Base-by-base conservation (phyloP, 2,329 filamentous ascomycete species). In the Bipolaris gigantea region DNA sequence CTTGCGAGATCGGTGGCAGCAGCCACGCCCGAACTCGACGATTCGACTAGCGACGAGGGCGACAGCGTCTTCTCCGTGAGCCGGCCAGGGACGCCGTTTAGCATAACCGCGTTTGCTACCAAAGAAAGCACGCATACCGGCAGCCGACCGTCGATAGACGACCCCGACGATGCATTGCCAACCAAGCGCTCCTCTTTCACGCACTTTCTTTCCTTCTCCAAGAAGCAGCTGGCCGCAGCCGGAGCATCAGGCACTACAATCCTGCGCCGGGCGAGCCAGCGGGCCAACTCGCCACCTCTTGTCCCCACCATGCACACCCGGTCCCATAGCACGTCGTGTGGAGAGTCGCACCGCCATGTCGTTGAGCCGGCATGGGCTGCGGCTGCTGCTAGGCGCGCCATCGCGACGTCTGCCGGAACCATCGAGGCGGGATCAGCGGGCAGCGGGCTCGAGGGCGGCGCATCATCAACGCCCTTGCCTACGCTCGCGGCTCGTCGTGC, bases 131-230 rank as follows among this genome's bases (percentile, higher is more conserved):
- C 50, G 55, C 48, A 57, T 19, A 36, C 53, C 18, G 60, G 58
- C 45, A 41, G 43, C 42, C 61, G 56, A 25, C 48, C 57, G n/a
- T 65, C 67, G n/a, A 53, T 48, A 43, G 57, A 63, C 27, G 40
- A 53, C 44, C 42, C 61, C 42, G 62, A 66, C 47, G 62, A 71
- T 55, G 62, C 66, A 48, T 59, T 67, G 50, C 68, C 67, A 55
- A 70, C 76, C 18, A 72, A 76, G 52, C 76, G 78, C 48, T 81
- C 80, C 53, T 82, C 81, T 23, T 75, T 82, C 52, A 72, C 73
- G 48, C 77, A 81, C 59, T 69, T 77, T 41, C 71, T 76, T 51
- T 73, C 70, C 47, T 69, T 67, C 48, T 73, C 65, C 74, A 77
- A 73, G 65, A 69, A 75, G 66, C 61, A 66, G 66, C 66, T 66